Percentiles rank a stretch among this genome's conserved stretches.
Evolutionary conservation across 192 early-diverging fungal species (phyloP).

Genomic region (Coemansia sp.): DNA sequence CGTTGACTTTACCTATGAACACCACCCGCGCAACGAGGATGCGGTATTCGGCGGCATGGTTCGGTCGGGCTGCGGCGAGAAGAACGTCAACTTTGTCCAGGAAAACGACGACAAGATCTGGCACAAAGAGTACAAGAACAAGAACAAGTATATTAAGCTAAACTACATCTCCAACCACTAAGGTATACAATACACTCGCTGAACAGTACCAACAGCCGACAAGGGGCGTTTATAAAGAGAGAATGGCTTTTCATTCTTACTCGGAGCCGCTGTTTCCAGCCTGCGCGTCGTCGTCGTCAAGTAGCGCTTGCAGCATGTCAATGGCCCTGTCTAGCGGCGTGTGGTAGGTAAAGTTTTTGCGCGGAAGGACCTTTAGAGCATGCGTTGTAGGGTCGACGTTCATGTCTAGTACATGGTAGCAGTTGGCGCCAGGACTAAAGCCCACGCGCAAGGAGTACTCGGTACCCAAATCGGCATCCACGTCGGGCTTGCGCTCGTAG

Average conservation of each 20-base stretch:
- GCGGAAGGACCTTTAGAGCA: conserved; percentile 81
- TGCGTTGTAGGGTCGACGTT: conserved; percentile 67
- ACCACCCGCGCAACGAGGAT: conserved; percentile 25
- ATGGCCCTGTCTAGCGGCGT: conserved; percentile 71
- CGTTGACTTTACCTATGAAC: conserved; percentile 15
- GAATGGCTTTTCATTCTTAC: not conserved
- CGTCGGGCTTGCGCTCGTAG: conserved; percentile 72
- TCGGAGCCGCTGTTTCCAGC: not conserved
- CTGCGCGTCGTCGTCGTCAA: conserved; percentile 33
- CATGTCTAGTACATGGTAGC: conserved; percentile 84
- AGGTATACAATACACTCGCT: not conserved
- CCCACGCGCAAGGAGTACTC: conserved; percentile 89
- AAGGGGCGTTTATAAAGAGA: too few species aligned
- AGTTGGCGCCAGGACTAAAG: conserved; percentile 87
- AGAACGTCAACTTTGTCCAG: conserved; percentile 16
- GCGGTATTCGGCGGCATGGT: conserved; percentile 48
- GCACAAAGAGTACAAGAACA: conserved; percentile 37
- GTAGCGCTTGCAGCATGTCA: conserved; percentile 52
- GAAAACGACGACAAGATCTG: conserved; percentile 42
- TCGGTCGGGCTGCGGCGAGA: conserved; percentile 30
- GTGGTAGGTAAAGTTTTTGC: conserved; percentile 86
- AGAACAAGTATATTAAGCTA: conserved; percentile 44
- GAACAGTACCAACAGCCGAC: too few species aligned
- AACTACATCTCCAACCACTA: conserved; percentile 41
- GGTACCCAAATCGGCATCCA: conserved; percentile 38